phyloP scores from a whole-genome alignment of 192 early-diverging fungal genomes.

The Gonapodya sp. region DNA sequence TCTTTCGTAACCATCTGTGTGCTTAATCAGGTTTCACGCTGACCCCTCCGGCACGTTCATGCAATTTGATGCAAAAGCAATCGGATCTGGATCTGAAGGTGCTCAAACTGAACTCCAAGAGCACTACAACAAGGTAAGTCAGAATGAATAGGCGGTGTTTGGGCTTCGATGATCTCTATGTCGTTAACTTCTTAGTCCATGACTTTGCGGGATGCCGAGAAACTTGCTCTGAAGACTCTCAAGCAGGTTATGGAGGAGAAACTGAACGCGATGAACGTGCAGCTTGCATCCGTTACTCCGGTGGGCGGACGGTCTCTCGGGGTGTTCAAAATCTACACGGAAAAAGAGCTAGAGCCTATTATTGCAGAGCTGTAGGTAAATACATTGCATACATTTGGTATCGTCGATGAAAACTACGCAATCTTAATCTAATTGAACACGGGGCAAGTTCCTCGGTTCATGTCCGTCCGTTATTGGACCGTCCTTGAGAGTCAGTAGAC shows the following conservation, averaged over 20 bases:
- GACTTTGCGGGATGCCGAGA: constrained; percentile 76
- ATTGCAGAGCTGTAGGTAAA: constrained; percentile 23
- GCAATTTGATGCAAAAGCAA: constrained; percentile 94
- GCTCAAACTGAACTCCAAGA: constrained; percentile 96
- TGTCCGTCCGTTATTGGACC: too few species aligned
- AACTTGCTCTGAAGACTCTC: constrained; percentile 84
- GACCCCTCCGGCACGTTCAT: constrained; percentile 98
- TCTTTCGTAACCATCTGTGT: background rate
- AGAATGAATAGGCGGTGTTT: too few species aligned
- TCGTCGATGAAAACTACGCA: background rate
- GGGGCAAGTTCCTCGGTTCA: background rate
- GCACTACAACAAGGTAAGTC: constrained; percentile 75
- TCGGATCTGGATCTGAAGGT: constrained; percentile 97
- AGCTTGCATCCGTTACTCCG: constrained; percentile 80
- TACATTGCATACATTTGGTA: too few species aligned
- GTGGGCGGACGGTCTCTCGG: background rate
- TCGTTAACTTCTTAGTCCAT: constrained; percentile 45
- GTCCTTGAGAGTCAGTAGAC: background rate
- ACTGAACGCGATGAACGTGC: constrained; percentile 87
- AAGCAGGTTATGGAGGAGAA: constrained; percentile 99
- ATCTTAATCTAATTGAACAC: background rate
- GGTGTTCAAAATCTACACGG: constrained; percentile 63
- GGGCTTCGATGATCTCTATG: constrained; percentile 7
- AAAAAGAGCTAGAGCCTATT: constrained; percentile 57
- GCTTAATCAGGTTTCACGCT: constrained; percentile 63